These are phyloP conservation scores for Aspergillus costaricaensis DNA, from an alignment of 2,329 filamentous ascomycete genomes.

Conservation along the genomic window DNA sequence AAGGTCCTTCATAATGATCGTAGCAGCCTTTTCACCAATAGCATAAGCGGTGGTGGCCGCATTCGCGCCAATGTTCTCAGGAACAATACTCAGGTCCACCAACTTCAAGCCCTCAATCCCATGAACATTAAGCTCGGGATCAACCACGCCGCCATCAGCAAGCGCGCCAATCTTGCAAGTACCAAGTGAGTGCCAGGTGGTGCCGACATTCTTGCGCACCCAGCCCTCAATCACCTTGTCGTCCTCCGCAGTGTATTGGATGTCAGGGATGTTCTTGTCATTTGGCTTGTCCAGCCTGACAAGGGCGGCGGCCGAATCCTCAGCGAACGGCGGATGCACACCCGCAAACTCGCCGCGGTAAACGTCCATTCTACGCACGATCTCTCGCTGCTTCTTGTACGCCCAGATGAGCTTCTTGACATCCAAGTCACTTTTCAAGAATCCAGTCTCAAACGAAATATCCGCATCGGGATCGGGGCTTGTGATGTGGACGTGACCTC, in stretches of 20 bases:
- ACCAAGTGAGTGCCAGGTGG: slow-evolving; percentile 1
- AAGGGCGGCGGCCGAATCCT: background rate
- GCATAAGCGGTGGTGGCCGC: background rate
- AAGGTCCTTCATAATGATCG: background rate
- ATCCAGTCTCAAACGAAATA: background rate
- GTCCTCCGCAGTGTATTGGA: slow-evolving; percentile 3
- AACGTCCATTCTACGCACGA: slow-evolving; percentile 1
- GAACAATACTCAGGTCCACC: background rate
- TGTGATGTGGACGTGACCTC: slow-evolving; percentile 4
- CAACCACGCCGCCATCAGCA: slow-evolving; percentile 1
- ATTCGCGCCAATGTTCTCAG: slow-evolving; percentile 1
- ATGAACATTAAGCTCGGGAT: background rate
- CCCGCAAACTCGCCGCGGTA: slow-evolving; percentile 1
- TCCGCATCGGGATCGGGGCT: background rate
- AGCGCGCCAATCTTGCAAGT: slow-evolving; percentile 1
- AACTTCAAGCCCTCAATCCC: background rate
- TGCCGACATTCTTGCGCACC: slow-evolving; percentile 4
- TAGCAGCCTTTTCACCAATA: slow-evolving; percentile 1
- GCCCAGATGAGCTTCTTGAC: slow-evolving; percentile 5
- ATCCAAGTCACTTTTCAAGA: background rate
- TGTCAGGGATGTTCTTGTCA: background rate
- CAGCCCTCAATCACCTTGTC: slow-evolving; percentile 5
- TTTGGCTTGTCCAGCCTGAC: background rate
- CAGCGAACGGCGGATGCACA: slow-evolving; percentile 1
- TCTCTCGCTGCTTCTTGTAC: slow-evolving; percentile 6